Evolutionary conservation across 768 basidiomycete species (phyloP).

Genomic region (Cystobasidium ongulense): DNA sequence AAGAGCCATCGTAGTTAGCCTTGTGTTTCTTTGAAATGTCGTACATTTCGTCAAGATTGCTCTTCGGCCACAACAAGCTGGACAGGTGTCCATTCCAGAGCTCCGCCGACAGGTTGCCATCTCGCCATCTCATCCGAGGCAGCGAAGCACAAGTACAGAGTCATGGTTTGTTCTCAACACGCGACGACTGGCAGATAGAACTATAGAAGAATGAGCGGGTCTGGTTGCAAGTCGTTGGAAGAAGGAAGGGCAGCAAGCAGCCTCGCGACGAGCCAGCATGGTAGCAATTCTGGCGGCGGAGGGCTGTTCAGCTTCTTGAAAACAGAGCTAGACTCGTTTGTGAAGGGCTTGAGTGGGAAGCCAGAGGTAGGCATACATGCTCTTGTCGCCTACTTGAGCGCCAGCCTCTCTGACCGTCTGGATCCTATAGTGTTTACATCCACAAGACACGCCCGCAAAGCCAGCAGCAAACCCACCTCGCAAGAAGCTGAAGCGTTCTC

Average conservation of each 20-base stretch:
- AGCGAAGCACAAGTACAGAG: not conserved
- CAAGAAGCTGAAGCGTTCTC: conserved; percentile 20
- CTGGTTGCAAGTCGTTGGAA: not conserved
- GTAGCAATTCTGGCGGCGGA: conserved; percentile 15
- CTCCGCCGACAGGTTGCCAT: too few relatives aligned
- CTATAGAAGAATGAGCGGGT: not conserved
- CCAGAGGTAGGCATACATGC: not conserved
- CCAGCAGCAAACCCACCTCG: not conserved
- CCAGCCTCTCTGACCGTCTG: not conserved
- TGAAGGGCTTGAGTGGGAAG: conserved; percentile 18
- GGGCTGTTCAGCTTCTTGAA: conserved; percentile 15
- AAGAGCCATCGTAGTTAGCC: too few relatives aligned
- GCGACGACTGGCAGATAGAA: not conserved
- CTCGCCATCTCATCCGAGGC: too few relatives aligned
- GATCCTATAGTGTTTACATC: not conserved
- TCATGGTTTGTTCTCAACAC: not conserved
- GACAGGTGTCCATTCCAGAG: too few relatives aligned
- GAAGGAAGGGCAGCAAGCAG: conserved; percentile 3
- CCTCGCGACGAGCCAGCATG: not conserved
- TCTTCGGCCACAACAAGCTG: too few relatives aligned
- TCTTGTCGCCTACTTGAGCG: not conserved
- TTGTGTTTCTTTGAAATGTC: too few relatives aligned
- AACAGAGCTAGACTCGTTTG: conserved; percentile 24
- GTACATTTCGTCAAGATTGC: too few relatives aligned
- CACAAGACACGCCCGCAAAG: not conserved